Evolutionary conservation across 106 monocot species (phyloP).

Genomic region (Iris macrosiphon): DNA sequence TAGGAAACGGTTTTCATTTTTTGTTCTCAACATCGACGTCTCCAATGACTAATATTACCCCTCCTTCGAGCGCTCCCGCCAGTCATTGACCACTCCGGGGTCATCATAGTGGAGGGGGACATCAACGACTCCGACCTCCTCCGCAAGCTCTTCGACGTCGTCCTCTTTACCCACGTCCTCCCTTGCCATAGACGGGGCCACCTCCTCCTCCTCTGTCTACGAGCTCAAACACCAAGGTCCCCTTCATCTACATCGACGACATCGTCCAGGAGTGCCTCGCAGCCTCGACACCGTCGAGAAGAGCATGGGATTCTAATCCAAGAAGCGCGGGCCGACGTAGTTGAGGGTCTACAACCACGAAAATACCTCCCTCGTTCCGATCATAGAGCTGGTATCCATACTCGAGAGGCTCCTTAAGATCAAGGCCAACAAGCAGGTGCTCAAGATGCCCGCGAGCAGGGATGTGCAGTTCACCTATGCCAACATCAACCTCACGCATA

Average conservation of each 20-base stretch:
- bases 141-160: conserved; percentile 20
- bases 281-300: conserved; percentile 19
- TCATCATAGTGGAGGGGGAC: conserved; percentile 26
- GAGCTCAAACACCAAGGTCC: conserved; percentile 17
- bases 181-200: conserved; percentile 20
- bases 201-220: conserved; percentile 17
- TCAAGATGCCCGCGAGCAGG: conserved; percentile 21
- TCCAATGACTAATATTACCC: conserved; percentile 11
- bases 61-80: conserved; percentile 11
- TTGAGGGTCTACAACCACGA: conserved; percentile 16
- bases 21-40: conserved; percentile 12
- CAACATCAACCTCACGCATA: conserved; percentile 10
- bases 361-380: conserved; percentile 14
- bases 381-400: conserved; percentile 15
- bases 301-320: conserved; percentile 13
- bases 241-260: conserved; percentile 25
- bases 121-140: conserved; percentile 24
- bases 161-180: conserved; percentile 29
- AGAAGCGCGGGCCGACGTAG: conserved; percentile 15
- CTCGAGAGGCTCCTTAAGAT: conserved; percentile 13
- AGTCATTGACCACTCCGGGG: conserved; percentile 10
- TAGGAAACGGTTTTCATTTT: too few species aligned
- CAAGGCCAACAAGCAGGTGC: conserved; percentile 19
- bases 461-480: conserved; percentile 23
- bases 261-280: conserved; percentile 18